These are phyloP conservation scores for Raffaelea deltoideospora DNA, from an alignment of 2,329 filamentous ascomycete species.

Conservation along the genomic window DNA sequence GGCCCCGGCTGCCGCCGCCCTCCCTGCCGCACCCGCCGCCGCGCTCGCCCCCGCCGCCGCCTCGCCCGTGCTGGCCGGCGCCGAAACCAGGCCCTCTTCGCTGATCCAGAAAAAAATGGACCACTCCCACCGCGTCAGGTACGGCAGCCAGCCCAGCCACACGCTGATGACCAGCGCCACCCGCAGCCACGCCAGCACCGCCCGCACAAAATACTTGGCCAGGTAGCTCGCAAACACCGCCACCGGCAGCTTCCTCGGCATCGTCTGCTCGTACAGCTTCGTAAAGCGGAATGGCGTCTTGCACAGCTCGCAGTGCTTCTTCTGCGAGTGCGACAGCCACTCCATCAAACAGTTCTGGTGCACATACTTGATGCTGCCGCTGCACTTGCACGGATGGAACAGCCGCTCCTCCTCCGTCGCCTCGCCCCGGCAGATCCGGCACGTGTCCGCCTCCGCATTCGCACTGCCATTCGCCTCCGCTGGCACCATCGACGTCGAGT, in stretches of 20 bases:
- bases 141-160: constrained; percentile 81
- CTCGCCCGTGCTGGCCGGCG: neutral
- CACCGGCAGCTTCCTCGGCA: constrained; percentile 72
- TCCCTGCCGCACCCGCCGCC: neutral
- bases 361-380: constrained; percentile 95
- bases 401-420: constrained; percentile 68
- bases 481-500: neutral
- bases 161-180: constrained; percentile 66
- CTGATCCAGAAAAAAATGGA: constrained; percentile 88
- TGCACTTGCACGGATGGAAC: constrained; percentile 98
- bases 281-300: constrained; percentile 98
- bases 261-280: constrained; percentile 87
- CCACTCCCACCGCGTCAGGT: constrained; percentile 84
- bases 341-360: constrained; percentile 98
- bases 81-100: constrained; percentile 46
- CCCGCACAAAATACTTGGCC: constrained; percentile 54
- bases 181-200: constrained; percentile 63
- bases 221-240: constrained; percentile 71
- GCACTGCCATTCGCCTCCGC: no score
- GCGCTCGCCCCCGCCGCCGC: neutral
- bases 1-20: neutral
- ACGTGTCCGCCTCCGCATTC: constrained; percentile 55
- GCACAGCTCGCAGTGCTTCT: constrained; percentile 98
- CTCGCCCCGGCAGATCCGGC: constrained; percentile 90
- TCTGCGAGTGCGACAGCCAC: constrained; percentile 96